phyloP scores from a whole-genome alignment of 169 alveolate species.

The Toxoplasma gondii region DNA sequence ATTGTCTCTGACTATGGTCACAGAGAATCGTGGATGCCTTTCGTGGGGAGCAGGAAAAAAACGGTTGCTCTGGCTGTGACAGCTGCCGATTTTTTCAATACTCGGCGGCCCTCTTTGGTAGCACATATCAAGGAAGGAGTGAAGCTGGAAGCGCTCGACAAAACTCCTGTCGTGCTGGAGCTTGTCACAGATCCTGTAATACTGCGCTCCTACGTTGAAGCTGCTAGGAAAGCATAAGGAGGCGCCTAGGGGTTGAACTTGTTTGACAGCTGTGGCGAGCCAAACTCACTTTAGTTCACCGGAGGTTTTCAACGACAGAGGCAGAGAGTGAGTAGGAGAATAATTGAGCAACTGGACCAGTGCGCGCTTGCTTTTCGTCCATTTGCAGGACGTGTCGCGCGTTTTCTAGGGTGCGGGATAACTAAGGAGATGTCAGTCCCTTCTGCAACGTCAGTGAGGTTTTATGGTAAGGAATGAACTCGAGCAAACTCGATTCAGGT shows the following conservation, averaged over 20 bases:
- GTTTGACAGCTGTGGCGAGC: no score
- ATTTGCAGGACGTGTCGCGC: no score
- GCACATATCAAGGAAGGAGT: background rate
- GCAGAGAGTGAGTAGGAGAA: no score
- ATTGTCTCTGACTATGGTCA: constrained; percentile 17
- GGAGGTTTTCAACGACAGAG: no score
- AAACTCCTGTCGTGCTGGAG: background rate
- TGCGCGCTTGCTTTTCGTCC: no score
- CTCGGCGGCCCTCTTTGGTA: constrained; percentile 21
- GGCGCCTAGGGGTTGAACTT: background rate
- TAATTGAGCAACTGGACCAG: no score
- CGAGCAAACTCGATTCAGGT: no score
- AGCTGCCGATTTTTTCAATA: constrained; percentile 47
- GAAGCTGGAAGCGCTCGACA: background rate
- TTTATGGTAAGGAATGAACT: no score
- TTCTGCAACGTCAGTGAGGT: no score
- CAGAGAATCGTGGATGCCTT: background rate
- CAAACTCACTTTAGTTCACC: no score
- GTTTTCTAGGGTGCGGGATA: no score
- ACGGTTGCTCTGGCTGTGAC: constrained; percentile 20
- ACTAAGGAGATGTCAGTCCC: no score
- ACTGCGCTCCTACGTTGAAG: background rate
- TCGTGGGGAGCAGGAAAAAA: background rate
- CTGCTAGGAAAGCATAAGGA: background rate
- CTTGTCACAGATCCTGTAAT: background rate